Base-by-base conservation (phyloP, 805 yeast species). In the Kazachstania bromeliacearum region DNA sequence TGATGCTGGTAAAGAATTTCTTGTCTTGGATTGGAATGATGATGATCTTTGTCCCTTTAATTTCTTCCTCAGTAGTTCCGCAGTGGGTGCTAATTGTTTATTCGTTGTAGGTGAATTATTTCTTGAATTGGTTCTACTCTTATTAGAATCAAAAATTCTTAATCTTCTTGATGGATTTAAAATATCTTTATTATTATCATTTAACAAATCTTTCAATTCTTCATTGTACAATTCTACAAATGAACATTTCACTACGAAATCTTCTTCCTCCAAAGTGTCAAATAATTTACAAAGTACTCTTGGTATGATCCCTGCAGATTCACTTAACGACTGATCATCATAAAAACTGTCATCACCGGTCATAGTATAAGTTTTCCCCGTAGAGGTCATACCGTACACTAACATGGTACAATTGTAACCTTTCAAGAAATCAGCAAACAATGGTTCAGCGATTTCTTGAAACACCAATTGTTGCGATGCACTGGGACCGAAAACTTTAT, bases 351-450 rank as follows among this genome's bases (percentile, higher is more conserved):
- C 65, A 31, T 82, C 81, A 4, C 95, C 94, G 2, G 82, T 75
- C 92, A 77, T 76, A 9, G 83, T 67, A 52, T 76, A 77, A 0
- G 95, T 85, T 50, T 85, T 85, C 18, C 95, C 95, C 0, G 94
- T 82, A 1, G 95, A 92, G 0, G 95, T 85, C 69, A 85, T 94
- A 4, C 96, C 96, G 59, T 87, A 87, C 0, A 92, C 94, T 45
- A 85, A 67, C 20, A 85, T 70, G 0, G 95, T 81, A 45, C 87
- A 85, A 53, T 84, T 85, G 53, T 78, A 81, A 15, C 89, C 94
- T 35, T 68, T 62, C 39, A 85, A 60, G 40, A 85, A 70, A 43
- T 88, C 95, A 18, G 70, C 67, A 33, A 79, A 67, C 36, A 77
- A 57, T 9, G 78, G 78, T 22, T 69, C 61, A 0, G 88, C 94